Base-by-base conservation (phyloP, 2,329 filamentous ascomycete genomes). In the Cyphellophora attinorum region DNA sequence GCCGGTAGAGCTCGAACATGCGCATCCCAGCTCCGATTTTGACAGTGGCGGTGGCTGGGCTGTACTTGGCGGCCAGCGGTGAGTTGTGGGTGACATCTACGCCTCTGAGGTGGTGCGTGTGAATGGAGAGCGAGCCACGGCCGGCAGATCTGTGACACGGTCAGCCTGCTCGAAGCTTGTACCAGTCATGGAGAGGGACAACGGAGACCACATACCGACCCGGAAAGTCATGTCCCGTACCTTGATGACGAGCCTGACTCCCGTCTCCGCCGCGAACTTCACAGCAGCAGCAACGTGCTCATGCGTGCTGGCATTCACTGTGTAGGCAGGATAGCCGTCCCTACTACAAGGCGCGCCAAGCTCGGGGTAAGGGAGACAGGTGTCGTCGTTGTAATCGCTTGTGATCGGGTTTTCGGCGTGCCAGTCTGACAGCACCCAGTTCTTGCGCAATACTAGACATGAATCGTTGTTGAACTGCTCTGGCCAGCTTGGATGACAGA, bases 21-120 rank as follows among this genome's bases (percentile, higher is more conserved):
- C 71, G 60, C 8, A 76, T 64, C 34, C 72, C 73, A 6, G 70
- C 61, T 2, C 69, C 72, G 12, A 73, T 56, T 50, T 70, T 75
- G 45, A 76, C 61, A 1, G 71, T 72, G 16, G 45, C 45, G 23
- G 44, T 21, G 12, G 38, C 45, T 11, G 39, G 42, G 13, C 42
- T 37, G 5, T 32, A 33, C 25, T 29, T 40, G 63, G 67, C 28
- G 12, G 21, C 33, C 3, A 3, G 12, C 6, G 18, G 29, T 14
- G 31, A 19, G 11, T 36, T 18, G 13, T 32, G 13, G n/a, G 13
- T 34, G 12, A 40, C 19, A 4, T 14, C 17, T 2, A 40, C 19
- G 23, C 38, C 35, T 11, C 30, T 23, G 5, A 38, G 23, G 11
- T 34, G 25, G 19, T 40, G 38, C 2, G 39, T 42, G 15, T 32